Conservation (phyloP, 2,329 filamentous ascomycete species). For the Ophiostoma perfectum region DNA sequence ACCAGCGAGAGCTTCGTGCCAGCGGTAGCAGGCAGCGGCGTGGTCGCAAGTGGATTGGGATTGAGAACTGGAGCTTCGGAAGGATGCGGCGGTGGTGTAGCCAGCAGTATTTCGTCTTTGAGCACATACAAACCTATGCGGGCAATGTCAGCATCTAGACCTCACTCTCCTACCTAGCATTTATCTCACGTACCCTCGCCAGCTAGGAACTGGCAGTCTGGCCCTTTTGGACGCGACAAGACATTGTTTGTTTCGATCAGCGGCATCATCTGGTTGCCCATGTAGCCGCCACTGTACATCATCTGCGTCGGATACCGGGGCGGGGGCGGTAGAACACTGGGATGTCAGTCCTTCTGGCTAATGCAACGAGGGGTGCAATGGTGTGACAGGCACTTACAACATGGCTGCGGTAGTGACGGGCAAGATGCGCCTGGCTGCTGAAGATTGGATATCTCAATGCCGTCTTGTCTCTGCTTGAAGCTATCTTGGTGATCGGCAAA, state of each 20-base stretch:
- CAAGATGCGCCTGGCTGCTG: background rate
- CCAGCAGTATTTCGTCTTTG: conserved; percentile 84
- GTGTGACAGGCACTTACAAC: conserved; percentile 21
- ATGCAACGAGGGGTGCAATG: too few relatives aligned
- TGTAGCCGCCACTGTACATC: conserved; percentile 66
- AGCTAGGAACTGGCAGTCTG: conserved; percentile 84
- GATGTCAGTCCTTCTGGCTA: background rate
- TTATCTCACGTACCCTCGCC: conserved; percentile 58
- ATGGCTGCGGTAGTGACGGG: conserved; percentile 20
- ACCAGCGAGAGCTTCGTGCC: conserved; percentile 82
- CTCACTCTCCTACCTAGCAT: too few relatives aligned
- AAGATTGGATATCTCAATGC: background rate
- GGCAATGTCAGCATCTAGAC: too few relatives aligned
- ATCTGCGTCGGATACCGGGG: conserved; percentile 72
- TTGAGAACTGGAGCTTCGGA: conserved; percentile 84
- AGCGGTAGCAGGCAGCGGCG: conserved; percentile 71
- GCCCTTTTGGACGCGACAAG: conserved; percentile 69
- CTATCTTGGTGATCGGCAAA: background rate
- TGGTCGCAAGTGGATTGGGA: conserved; percentile 85
- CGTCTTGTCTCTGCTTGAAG: background rate
- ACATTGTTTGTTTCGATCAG: conserved; percentile 94
- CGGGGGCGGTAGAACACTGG: conserved; percentile 77
- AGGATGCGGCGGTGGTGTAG: conserved; percentile 90
- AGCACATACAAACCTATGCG: conserved; percentile 54
- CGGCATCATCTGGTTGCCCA: conserved; percentile 61